Evolutionary conservation across 192 early-diverging fungal species (phyloP), one percentile per base, ranked within the genome.

Genomic region (Dimargaris verticillata): DNA sequence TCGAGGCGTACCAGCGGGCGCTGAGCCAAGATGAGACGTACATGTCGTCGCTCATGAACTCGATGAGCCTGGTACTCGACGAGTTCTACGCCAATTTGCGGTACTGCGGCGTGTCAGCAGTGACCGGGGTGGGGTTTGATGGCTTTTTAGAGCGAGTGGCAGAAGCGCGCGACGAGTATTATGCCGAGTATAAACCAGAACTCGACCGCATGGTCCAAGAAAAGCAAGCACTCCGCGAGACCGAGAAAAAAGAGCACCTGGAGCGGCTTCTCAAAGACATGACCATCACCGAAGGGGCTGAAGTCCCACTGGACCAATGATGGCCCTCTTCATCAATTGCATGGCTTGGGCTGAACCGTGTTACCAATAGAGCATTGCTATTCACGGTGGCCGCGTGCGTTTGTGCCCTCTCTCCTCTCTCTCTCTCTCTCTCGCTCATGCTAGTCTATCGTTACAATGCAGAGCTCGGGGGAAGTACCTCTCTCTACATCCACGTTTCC

Each of bases 31-130:
- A 95, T 55, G 81, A 80, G 26, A 74, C 78, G 13, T 98, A 93
- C 71, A 95, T 95, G 95, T 85, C 80, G 66, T 85, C 80, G 64
- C 69, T 98, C 51, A 90, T 95, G 77, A 85, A 86, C 70, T 88
- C 86, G 6, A 98, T 98, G 95, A 89, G 88, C 55, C 68, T 98
- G 59, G 93, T 95, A 2, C 72, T 98, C 61, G 95, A 98, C 66
- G 95, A 98, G 78, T 98, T 98, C 67, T 98, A 98, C 70, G 74
- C 75, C 53, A 78, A 85, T 61, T 61, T 92, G 46, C 54, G 86
- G 68, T 83, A 87, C 10, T 88, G 83, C 0, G 90, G 91, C 29
- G 93, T 98, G 1, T 89, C 86, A 47, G 91, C 93, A 0, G 82
- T 94, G 66, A 93, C 95, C 0, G 95, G 95, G 17, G 80, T 73